Evolutionary conservation across 805 yeast species (phyloP), one percentile per base, ranked within the genome.

Genomic region (Candida pseudofarinosa): DNA sequence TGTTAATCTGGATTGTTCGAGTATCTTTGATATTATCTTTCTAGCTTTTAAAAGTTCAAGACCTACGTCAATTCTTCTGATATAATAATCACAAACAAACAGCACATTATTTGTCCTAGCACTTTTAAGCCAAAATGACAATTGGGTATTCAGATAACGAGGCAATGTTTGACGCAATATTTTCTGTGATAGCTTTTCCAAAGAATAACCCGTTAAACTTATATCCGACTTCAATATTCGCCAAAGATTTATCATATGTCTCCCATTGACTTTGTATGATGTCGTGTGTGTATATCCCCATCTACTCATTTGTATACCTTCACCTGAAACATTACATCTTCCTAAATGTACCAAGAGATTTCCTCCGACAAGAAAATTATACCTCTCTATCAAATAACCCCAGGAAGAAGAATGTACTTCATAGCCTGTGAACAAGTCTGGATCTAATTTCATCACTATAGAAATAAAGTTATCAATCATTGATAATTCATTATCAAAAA

Each of bases 211-310:
- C 2, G 77, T 71, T 37, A 91, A 63, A 39, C 74, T 77, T 20
- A 86, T 48, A 19, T 85, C 95, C 3, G 72, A 60, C 42, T 86
- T 67, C 41, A 93, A 49, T 2, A 80, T 62, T 50, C 97, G 67
- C 99, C 99, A 93, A 0, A 91, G 65, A 55, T 90, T 91, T 20
- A 93, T 54, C 53, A 86, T 69, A 56, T 91, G 95, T 31, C 99
- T 60, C 0, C 99, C 99, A 8, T 82, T 74, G 1, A 90, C 72
- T 36, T 58, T 65, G 8, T 88, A 73, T 1, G 77, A 79, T 0
- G 96, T 77, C 0, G 95, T 85, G 55, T 87, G 90, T 0, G 85
- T 78, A 47, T 78, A 79, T 0, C 96, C 96, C 91, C 95, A 89
- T 30, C 79, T 65, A 53, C 85, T 90, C 1, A 80, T 79, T 37